phyloP scores from a whole-genome alignment of 805 yeast species.

The Zygosaccharomyces pseudorouxii region DNA sequence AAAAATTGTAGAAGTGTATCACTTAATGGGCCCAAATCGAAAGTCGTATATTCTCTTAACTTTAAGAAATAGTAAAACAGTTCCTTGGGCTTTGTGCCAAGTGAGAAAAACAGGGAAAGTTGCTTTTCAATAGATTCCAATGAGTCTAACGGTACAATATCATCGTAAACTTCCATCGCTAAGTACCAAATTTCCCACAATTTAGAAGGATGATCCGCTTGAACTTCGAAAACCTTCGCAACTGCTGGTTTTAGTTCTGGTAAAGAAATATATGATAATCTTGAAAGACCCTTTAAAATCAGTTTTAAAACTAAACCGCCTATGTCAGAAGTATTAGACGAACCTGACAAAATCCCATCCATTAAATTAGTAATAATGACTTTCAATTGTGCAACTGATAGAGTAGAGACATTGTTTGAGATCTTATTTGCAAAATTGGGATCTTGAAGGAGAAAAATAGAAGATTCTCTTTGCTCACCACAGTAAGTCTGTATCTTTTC shows the following conservation, averaged over 20 bases:
- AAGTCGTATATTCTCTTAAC: slow-evolving; percentile 42
- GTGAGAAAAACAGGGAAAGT: slow-evolving; percentile 8
- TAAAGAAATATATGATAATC: slow-evolving; percentile 31
- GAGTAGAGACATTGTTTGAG: slow-evolving; percentile 38
- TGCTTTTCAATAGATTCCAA: slow-evolving; percentile 10
- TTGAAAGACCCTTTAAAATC: slow-evolving; percentile 41
- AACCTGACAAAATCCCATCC: slow-evolving; percentile 5
- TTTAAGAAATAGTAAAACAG: slow-evolving; percentile 44
- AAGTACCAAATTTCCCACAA: slow-evolving; percentile 47
- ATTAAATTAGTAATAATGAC: slow-evolving; percentile 25
- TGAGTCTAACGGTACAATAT: slow-evolving; percentile 30
- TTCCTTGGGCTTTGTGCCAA: slow-evolving; percentile 10
- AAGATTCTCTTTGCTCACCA: slow-evolving; percentile 1
- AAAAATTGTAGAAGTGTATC: slow-evolving; percentile 29
- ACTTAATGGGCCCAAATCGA: slow-evolving; percentile 21
- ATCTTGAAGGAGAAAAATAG: slow-evolving; percentile 23
- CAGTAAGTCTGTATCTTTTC: slow-evolving; percentile 40
- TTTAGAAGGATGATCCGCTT: slow-evolving; percentile 14
- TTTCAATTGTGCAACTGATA: slow-evolving; percentile 46
- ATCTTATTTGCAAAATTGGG: slow-evolving; percentile 36
- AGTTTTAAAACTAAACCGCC: slow-evolving; percentile 22
- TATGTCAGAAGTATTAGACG: slow-evolving; percentile 9
- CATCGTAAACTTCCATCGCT: slow-evolving; percentile 46
- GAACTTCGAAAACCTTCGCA: slow-evolving; percentile 23
- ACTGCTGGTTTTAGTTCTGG: slow-evolving; percentile 24